These are phyloP conservation scores for Mortierella sp. DNA, from an alignment of 371 early-diverging fungal species.

Conservation along the genomic window DNA sequence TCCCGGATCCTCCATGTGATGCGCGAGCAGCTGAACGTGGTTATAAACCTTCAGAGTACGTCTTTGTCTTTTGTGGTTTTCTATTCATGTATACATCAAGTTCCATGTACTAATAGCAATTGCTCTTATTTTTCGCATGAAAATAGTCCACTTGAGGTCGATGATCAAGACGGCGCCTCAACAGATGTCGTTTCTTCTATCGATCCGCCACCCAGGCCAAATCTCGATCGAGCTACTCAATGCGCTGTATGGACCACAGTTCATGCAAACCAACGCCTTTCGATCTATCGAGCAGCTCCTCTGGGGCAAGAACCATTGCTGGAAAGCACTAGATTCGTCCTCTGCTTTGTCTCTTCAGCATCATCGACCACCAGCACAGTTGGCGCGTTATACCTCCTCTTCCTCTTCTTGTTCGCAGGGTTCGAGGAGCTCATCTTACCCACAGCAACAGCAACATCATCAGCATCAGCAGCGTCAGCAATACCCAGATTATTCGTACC, in stretches of 20 bases:
- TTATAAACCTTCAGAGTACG: constrained; percentile 29
- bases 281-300: constrained; percentile 32
- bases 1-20: constrained; percentile 28
- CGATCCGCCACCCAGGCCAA: constrained; percentile 35
- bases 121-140: not conserved
- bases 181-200: constrained; percentile 27
- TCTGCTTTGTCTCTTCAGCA: not conserved
- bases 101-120: not conserved
- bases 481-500: not conserved
- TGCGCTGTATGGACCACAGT: constrained; percentile 28
- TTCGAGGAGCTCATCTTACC: not conserved
- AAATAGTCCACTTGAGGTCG: not conserved
- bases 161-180: constrained; percentile 23
- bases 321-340: not conserved
- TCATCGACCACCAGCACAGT: not conserved
- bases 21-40: constrained; percentile 34
- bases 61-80: not conserved
- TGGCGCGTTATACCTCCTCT: not conserved
- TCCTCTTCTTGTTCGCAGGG: not conserved
- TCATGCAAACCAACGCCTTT: constrained; percentile 27
- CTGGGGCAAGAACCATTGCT: constrained; percentile 19
- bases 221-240: constrained; percentile 26
- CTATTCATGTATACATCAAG: not conserved
- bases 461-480: not conserved
- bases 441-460: constrained; percentile 7